These are phyloP conservation scores for Candida nonsorbophila DNA, from an alignment of 805 yeast genomes.

Conservation along the genomic window DNA sequence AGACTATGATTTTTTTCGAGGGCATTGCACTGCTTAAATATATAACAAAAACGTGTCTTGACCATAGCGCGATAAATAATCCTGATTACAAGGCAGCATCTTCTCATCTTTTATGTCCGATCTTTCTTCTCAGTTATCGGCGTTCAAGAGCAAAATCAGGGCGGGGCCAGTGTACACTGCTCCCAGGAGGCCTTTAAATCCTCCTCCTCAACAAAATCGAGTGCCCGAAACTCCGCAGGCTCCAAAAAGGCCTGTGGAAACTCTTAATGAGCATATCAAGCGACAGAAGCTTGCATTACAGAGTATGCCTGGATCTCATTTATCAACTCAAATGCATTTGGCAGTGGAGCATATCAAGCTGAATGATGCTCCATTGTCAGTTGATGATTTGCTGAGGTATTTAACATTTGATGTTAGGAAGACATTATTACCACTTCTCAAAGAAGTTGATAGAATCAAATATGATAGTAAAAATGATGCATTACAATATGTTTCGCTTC, in stretches of 20 bases:
- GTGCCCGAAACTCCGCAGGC: background rate
- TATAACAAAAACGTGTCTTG: too few species aligned
- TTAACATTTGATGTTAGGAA: conserved; percentile 56
- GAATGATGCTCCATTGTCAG: conserved; percentile 63
- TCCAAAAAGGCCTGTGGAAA: conserved; percentile 10
- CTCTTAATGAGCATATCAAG: conserved; percentile 28
- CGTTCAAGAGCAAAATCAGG: conserved; percentile 40
- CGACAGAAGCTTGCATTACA: conserved; percentile 21
- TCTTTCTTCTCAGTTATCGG: conserved; percentile 40
- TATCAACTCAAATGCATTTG: conserved; percentile 80
- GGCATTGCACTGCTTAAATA: too few species aligned
- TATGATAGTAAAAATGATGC: conserved; percentile 59
- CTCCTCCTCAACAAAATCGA: conserved; percentile 9
- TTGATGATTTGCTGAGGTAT: conserved; percentile 61
- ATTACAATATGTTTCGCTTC: conserved; percentile 82
- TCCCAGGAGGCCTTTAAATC: conserved; percentile 18
- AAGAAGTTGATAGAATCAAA: conserved; percentile 71
- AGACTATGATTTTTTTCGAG: too few species aligned
- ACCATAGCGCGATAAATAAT: too few species aligned
- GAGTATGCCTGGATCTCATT: conserved; percentile 49
- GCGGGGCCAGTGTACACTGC: conserved; percentile 39
- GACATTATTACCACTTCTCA: conserved; percentile 64
- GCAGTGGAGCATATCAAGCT: conserved; percentile 87
- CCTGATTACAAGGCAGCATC: too few species aligned
- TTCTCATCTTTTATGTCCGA: conserved; percentile 29